A percentile compares a stretch with the other conserved stretches of the same genome.
Evolutionary conservation across 2,329 filamentous ascomycete genomes (phyloP).

Genomic region (Ustilaginoidea virens): DNA sequence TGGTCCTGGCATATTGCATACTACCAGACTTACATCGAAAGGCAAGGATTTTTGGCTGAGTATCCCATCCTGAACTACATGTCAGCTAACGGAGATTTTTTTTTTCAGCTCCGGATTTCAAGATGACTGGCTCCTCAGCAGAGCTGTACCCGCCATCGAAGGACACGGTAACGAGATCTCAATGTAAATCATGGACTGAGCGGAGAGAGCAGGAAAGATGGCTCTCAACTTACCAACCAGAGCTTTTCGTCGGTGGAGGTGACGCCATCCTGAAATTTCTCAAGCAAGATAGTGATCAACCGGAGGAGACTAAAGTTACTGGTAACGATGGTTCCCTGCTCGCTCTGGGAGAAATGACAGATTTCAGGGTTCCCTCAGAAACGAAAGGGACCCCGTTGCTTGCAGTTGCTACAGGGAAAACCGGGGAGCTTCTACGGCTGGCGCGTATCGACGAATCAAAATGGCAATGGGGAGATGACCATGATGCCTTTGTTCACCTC

Average conservation of each 20-base stretch:
- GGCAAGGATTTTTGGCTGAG: constrained; percentile 8
- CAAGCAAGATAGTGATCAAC: constrained; percentile 19
- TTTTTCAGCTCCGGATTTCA: constrained; percentile 16
- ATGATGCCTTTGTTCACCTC: constrained; percentile 30
- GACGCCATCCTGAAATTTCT: constrained; percentile 15
- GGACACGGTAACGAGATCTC: constrained; percentile 8
- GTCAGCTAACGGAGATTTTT: too few species aligned
- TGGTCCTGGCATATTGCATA: constrained; percentile 15
- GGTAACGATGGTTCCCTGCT: constrained; percentile 23
- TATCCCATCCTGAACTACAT: too few species aligned
- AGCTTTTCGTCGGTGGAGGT: constrained; percentile 26
- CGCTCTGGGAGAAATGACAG: constrained; percentile 37
- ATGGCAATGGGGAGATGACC: constrained; percentile 37
- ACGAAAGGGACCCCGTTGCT: constrained; percentile 19
- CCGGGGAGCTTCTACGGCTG: constrained; percentile 42
- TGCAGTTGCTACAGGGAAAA: constrained; percentile 37
- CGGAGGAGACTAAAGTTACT: constrained; percentile 13
- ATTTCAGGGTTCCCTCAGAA: constrained; percentile 17
- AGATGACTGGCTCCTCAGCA: constrained; percentile 16
- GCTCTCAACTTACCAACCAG: constrained; percentile 35
- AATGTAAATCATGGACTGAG: constrained; percentile 15
- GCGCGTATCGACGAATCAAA: constrained; percentile 31
- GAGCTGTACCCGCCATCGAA: constrained; percentile 20
- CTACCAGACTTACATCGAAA: constrained; percentile 13
- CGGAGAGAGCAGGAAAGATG: constrained; percentile 27